Conservation (phyloP, 345 rosid genomes). For the Reutealis trisperma region DNA sequence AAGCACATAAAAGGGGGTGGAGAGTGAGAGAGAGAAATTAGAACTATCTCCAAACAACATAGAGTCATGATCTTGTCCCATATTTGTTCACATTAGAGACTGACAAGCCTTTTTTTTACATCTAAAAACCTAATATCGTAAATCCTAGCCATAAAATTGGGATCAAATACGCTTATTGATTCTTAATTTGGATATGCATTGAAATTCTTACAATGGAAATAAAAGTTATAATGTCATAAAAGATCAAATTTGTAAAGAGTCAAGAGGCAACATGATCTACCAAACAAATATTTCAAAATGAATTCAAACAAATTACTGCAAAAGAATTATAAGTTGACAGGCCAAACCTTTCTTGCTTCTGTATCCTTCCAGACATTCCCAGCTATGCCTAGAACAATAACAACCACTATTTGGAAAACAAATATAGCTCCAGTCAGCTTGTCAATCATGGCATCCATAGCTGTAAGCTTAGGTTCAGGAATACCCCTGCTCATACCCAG, state of each 20-base stretch:
- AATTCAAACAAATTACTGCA: conserved; percentile 1
- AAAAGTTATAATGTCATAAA: not conserved
- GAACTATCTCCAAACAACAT: not conserved
- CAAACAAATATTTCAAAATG: not conserved
- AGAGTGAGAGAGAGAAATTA: not conserved
- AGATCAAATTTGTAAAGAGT: not conserved
- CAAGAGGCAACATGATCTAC: not conserved
- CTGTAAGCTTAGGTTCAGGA: conserved; percentile 98
- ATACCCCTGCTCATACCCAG: conserved; percentile 98
- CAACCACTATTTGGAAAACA: conserved; percentile 95
- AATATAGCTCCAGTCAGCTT: conserved; percentile 98
- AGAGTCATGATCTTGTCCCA: not conserved
- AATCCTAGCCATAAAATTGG: not conserved
- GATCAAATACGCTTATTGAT: not conserved
- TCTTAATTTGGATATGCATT: not conserved
- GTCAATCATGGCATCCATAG: conserved; percentile 99
- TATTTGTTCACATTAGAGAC: not conserved
- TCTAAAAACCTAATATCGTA: not conserved
- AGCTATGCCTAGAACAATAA: conserved; percentile 86
- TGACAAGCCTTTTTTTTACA: not conserved
- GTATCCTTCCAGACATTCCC: conserved; percentile 99
- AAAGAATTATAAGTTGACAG: not conserved
- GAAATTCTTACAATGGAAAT: not conserved
- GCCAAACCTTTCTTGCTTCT: conserved; percentile 84
- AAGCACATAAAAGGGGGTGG: not conserved